Evolutionary conservation across 371 early-diverging fungal species (phyloP), one percentile per base, ranked within the genome.

Genomic region (Amoeboaphelidium occidentale): DNA sequence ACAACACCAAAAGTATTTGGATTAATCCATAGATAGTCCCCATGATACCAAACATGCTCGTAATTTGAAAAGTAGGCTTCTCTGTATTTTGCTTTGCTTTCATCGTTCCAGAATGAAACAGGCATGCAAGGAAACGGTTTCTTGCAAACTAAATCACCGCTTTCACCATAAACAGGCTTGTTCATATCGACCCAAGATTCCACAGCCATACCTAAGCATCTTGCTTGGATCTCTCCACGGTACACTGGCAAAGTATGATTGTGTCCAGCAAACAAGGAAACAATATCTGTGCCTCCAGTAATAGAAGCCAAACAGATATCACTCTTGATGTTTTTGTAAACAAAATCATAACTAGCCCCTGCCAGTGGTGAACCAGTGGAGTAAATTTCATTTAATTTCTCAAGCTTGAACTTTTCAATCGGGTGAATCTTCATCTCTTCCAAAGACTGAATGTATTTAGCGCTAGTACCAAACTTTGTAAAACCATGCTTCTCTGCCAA

Each of bases 111-210:
- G 59, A 89, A 92, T 50, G 64, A 74, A 0, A 89, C 82, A n/a
- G 96, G 96, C 96, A 93, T 92, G 60, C 79, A 81, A 1, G 96
- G 96, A 75, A 96, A 92, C 2, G 90, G 81, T 49, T 70, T 70
- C 0, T 75, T 75, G 67, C 93, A 93, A 1, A 92, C 88, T 51
- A 96, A 55, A 56, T 96, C 96, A 1, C 84, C 96, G 6, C 82
- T 61, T 46, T 72, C 60, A 17, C 76, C 87, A 27, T 63, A 59
- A 3, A 87, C 77, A 0, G 82, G 72, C 32, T 71, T 44, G 6
- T 44, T 44, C 10, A 58, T 58, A 3, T 75, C 77, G 42, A 69
- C 57, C 92, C 91, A 92, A 14, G 84, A 76, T 60, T 92, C 85
- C 28, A 96, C 73, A 47, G 75, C 75, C 91, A 96, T 90, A 6